A percentile compares a stretch with the other conserved stretches of the same genome.
Evolutionary conservation across 208 protist species (phyloP).

Genomic region (Trypanosoma congolense): DNA sequence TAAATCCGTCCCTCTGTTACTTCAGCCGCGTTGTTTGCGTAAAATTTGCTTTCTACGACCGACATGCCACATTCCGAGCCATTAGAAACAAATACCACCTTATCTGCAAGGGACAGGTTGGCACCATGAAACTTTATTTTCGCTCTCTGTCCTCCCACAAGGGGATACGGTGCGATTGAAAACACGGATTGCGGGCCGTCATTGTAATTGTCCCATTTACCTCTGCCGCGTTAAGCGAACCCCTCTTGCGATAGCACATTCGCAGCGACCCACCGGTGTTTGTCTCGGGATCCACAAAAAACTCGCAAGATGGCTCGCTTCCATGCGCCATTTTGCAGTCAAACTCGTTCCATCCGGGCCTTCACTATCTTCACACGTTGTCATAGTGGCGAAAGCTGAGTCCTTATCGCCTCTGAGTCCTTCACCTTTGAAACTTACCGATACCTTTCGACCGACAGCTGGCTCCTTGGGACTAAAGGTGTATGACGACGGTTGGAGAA

Average conservation of each 20-base stretch:
- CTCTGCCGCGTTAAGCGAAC: constrained; percentile 47
- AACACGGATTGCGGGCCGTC: constrained; percentile 67
- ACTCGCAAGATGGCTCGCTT: constrained; percentile 37
- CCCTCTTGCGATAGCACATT: constrained; percentile 72
- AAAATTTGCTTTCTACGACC: constrained; percentile 20
- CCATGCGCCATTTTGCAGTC: constrained; percentile 1
- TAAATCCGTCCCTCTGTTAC: constrained; percentile 37
- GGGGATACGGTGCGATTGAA: constrained; percentile 48
- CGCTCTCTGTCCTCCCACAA: constrained; percentile 63
- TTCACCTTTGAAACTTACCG: constrained; percentile 52
- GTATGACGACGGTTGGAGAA: constrained; percentile 77
- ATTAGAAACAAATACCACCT: constrained; percentile 38
- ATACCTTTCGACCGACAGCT: constrained; percentile 42
- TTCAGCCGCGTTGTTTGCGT: constrained; percentile 30
- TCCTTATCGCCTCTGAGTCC: constrained; percentile 52
- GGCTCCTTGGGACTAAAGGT: constrained; percentile 35
- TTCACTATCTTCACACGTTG: neutral
- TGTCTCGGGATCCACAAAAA: constrained; percentile 46
- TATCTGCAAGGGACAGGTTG: constrained; percentile 42
- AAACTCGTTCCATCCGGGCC: constrained; percentile 7
- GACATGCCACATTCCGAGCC: constrained; percentile 26
- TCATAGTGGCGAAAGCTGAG: constrained; percentile 54
- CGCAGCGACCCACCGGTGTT: constrained; percentile 45
- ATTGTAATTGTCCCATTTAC: constrained; percentile 44
- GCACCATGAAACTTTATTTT: constrained; percentile 51